phyloP scores from a whole-genome alignment of 805 yeast genomes.

The Saturnispora halmiae region DNA sequence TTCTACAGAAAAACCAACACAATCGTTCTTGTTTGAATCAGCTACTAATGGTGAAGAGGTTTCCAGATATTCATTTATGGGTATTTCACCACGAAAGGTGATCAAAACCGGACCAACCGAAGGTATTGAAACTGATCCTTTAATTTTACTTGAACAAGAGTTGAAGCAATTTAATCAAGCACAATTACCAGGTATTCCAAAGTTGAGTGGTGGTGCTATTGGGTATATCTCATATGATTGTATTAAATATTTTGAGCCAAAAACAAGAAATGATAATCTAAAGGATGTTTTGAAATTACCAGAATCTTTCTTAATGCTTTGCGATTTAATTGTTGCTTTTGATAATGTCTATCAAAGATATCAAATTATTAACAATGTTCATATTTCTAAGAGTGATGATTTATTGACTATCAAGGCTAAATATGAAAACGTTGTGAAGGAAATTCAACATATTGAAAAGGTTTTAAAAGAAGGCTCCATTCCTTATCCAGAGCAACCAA shows the following conservation, averaged over 20 bases:
- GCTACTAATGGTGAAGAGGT: constrained; percentile 84
- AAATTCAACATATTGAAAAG: constrained; percentile 47
- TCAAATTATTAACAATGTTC: constrained; percentile 78
- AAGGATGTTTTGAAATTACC: constrained; percentile 80
- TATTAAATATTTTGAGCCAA: constrained; percentile 93
- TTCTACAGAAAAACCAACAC: constrained; percentile 44
- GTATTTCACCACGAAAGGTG: constrained; percentile 71
- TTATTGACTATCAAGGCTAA: constrained; percentile 32
- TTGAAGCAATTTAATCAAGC: constrained; percentile 58
- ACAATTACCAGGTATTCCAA: constrained; percentile 72
- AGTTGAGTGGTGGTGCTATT: constrained; percentile 88
- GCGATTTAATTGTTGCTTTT: constrained; percentile 81
- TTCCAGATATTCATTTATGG: constrained; percentile 87
- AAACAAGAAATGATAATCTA: constrained; percentile 58
- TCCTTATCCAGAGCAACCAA: constrained; percentile 67
- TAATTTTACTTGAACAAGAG: constrained; percentile 64
- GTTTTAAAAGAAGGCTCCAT: constrained; percentile 36
- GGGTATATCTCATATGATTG: constrained; percentile 97
- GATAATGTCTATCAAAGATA: constrained; percentile 92
- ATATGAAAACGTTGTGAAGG: constrained; percentile 44
- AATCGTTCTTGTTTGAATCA: constrained; percentile 79
- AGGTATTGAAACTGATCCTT: constrained; percentile 69
- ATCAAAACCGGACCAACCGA: constrained; percentile 72
- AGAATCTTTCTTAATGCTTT: constrained; percentile 86
- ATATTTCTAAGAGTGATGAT: constrained; percentile 30